Base-by-base conservation (phyloP, 2,329 filamentous ascomycete genomes). In the Huntiella savannae region DNA sequence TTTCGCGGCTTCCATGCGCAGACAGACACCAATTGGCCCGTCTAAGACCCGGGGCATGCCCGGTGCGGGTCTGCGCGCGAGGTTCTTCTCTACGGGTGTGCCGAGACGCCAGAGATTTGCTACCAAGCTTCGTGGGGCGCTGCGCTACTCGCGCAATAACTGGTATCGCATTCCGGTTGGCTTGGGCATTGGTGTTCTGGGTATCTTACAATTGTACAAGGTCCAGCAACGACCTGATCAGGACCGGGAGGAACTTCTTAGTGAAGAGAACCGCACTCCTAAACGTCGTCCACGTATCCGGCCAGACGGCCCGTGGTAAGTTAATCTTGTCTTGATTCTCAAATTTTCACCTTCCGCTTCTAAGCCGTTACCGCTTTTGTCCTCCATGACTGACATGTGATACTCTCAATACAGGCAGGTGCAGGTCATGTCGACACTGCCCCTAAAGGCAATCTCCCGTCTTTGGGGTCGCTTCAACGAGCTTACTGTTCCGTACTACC, bases 381-480 rank as follows among this genome's bases (percentile, higher is more conserved):
- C 13, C 11, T 4, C 32, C 22, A 10, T 40, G 15, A 44, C 35
- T 47, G n/a, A 49, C 48, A 49, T 49, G 48, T 49, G 48, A 49
- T 43, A 43, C 33, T 17, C 16, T n/a, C 12, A 35, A 12, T 37
- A n/a, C 41, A 73, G 70, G 83, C 83, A 88, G 58, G 83, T 95
- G 44, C 82, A 87, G 59, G 74, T 95, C 59, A 93, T 95, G 82
- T 92, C 85, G 5, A 93, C 85, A 2, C 66, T 95, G 50, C 87
- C 87, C 33, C 68, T 95, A 51, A 95, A 95, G 64, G 86, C 84
- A 33, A 71, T 95, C 39, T 94, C 86, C 33, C 75, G 87, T 40
- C 58, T 92, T 52, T 95, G 87, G 87, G 87, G 87, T 34, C 75
- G 70, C 44, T 93, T 95, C 67, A 95, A 95, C 60, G 86, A 93